Base-by-base conservation (phyloP, 495 filamentous ascomycete species). In the Letharia lupina region DNA sequence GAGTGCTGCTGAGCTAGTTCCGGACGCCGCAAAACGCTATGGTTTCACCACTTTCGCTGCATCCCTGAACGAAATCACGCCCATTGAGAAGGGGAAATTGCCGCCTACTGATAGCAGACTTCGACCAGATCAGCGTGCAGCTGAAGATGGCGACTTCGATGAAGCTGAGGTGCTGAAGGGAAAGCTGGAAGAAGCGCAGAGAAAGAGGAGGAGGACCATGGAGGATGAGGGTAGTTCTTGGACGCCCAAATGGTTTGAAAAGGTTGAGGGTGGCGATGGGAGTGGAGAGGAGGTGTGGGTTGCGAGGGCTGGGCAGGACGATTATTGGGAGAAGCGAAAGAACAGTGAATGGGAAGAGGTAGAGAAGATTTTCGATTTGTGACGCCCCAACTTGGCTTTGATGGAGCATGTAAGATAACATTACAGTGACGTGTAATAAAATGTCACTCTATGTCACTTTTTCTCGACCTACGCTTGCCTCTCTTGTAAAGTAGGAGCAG, bases 21-120 rank as follows among this genome's bases (percentile, higher is more conserved):
- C 87, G 11, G 85, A 90, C 64, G 84, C 91, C 1, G 73, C 85
- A 16, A 87, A 86, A 61, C 87, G 87, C 39, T 98, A 97, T 72
- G 94, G 94, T 2, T 81, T 96, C 66, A 94, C 94, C 0, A 77
- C 81, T 7, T 98, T 98, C 69, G 93, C 94, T 0, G 92, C 91
- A 1, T 72, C 82, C 11, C 79, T 98, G 8, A 98, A 98, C 71
- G 90, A 98, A 73, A 85, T 95, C 60, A 98, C 95, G 0, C 63
- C 80, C 0, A 79, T 96, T 15, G 94, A 98, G 73, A 79, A 86
- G 52, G 81, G 79, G 0, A 83, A 83, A 39, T 75, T 95, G 2
- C 88, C 94, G 15, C 80, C 85, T 10, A 97, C 92, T 0, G 94
- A 98, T 74, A 87, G 83, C 8, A 78, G 94, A 58, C 77, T 96